Conservation (phyloP, 352 stramenopile genomes). For the Globisporangium emineosum region DNA sequence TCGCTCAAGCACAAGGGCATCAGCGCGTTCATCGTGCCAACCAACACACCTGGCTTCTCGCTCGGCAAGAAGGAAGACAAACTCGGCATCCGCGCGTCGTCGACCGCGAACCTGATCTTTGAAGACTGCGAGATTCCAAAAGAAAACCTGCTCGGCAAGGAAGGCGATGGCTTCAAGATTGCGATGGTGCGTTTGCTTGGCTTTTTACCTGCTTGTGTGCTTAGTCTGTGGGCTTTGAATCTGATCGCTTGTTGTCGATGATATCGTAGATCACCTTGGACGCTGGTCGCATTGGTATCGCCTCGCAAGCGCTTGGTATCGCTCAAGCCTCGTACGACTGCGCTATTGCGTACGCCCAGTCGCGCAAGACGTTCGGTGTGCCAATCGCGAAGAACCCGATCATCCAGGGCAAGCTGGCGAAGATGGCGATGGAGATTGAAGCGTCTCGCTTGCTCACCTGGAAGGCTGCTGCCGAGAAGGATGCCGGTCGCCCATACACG, state of each 20-base stretch:
- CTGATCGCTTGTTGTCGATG: neutral
- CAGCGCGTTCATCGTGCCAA: conserved; percentile 95
- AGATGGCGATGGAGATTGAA: conserved; percentile 93
- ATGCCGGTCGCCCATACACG: conserved; percentile 87
- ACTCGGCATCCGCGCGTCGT: conserved; percentile 95
- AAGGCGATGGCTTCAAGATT: conserved; percentile 90
- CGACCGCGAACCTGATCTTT: conserved; percentile 96
- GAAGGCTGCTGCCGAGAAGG: conserved; percentile 91
- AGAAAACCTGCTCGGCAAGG: conserved; percentile 79
- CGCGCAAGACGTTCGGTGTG: conserved; percentile 93
- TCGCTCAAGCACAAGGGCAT: conserved; percentile 95
- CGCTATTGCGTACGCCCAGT: conserved; percentile 93
- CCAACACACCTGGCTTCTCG: conserved; percentile 89
- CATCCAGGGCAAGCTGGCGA: conserved; percentile 91
- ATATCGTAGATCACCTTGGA: conserved; percentile 87
- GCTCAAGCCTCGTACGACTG: conserved; percentile 95
- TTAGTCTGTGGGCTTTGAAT: neutral
- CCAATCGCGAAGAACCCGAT: conserved; percentile 89
- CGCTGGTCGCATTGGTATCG: conserved; percentile 94
- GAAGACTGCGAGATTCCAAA: conserved; percentile 93
- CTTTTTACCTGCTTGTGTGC: neutral
- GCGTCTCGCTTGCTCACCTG: conserved; percentile 92
- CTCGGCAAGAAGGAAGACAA: conserved; percentile 98
- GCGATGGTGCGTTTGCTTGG: conserved; percentile 39
- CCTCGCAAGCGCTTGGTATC: conserved; percentile 94